Evolutionary conservation across 805 yeast genomes (phyloP), one percentile per base, ranked within the genome.

Genomic region (Teunomyces gatunensis): DNA sequence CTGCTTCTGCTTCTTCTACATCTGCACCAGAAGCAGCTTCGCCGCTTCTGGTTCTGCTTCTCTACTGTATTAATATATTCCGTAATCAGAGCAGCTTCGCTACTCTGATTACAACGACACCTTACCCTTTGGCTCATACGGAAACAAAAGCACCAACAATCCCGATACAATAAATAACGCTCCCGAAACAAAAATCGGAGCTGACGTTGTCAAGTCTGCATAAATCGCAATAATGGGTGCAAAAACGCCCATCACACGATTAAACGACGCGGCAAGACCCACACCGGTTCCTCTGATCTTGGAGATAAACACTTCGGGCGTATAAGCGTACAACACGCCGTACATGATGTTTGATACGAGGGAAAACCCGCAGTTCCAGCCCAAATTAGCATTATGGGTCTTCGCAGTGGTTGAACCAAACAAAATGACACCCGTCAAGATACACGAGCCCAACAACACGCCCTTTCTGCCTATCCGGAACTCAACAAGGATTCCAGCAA

Each of bases 321-420:
- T 81, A 57, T 80, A 82, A 4, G 87, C 87, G 56, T 81, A 83
- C 17, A 83, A 63, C 18, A 79, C 77, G 4, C 83, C 85, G 58
- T 79, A 82, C 72, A 71, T 68, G 41, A 80, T 68, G 60, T 78
- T 80, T 15, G 84, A 79, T 30, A 77, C 75, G 48, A 70, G 67
- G 39, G 64, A 64, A 55, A 71, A 71, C 27, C 58, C 62, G 42
- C 84, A 81, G 58, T 80, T 81, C 67, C 73, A 80, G 5, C 65
- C 75, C 54, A 71, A 60, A 47, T 64, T 55, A n/a, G 71, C 67
- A 49, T 75, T 66, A 40, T 79, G 68, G 0, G 83, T 74, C 59
- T 77, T 74, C 10, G 83, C 83, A 2, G 84, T 78, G 11, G 88
- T 83, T 52, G 84, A 82, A 40, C 82, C 83, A 56, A 82, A 82